phyloP scores from a whole-genome alignment of 2,329 filamentous ascomycete species.

The Endocalyx cinctus region DNA sequence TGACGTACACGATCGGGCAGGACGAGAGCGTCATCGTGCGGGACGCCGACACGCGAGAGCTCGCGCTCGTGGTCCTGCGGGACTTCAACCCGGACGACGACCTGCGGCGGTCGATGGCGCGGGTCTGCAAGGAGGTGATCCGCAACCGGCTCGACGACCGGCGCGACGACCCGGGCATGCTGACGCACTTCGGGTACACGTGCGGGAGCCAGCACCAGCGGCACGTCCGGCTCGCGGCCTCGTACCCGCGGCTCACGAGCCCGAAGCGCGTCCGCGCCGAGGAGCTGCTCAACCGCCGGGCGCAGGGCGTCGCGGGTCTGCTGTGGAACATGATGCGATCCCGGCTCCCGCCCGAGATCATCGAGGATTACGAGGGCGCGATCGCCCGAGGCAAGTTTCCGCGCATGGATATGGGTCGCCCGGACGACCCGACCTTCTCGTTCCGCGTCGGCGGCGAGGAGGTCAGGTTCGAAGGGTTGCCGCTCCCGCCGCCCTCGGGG shows the following conservation, averaged over 20 bases:
- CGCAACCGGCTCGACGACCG: constrained; percentile 6
- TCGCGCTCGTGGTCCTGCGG: constrained; percentile 16
- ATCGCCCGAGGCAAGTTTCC: constrained; percentile 11
- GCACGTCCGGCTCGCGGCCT: constrained; percentile 7
- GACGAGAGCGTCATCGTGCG: constrained; percentile 18
- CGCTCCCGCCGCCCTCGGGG: constrained; percentile 13
- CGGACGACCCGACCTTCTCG: constrained; percentile 11
- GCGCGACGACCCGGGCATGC: constrained; percentile 9
- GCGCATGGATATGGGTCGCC: constrained; percentile 15
- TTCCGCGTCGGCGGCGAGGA: constrained; percentile 9
- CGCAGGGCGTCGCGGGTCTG: constrained; percentile 17
- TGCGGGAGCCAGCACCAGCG: constrained; percentile 7
- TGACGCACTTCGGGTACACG: constrained; percentile 17
- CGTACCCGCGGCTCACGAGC: constrained; percentile 2
- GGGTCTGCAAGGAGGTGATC: constrained; percentile 11
- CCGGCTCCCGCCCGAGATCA: constrained; percentile 13
- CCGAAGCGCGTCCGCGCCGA: constrained; percentile 3
- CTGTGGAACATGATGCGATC: constrained; percentile 17
- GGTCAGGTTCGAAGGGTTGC: constrained; percentile 11
- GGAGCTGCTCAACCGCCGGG: constrained; percentile 5
- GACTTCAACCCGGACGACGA: constrained; percentile 14
- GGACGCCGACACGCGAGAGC: constrained; percentile 14
- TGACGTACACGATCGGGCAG: constrained; percentile 13
- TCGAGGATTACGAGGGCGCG: constrained; percentile 13
- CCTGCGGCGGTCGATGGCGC: constrained; percentile 9